Conservation (phyloP, 805 yeast genomes). For the Candida endomychidarum region DNA sequence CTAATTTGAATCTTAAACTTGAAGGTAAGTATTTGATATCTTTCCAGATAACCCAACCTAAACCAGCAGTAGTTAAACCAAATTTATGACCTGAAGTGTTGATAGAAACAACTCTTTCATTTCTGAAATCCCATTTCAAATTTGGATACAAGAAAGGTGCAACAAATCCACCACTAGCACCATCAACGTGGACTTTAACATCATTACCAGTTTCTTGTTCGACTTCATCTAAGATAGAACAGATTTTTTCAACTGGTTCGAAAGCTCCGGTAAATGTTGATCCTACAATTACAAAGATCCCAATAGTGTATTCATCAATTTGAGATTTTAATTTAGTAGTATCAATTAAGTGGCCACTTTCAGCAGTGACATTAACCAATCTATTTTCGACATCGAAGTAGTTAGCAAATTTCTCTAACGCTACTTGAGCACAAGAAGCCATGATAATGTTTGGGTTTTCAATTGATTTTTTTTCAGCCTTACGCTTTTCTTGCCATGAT, state of each 20-base stretch:
- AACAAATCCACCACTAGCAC: conserved; percentile 87
- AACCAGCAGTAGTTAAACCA: conserved; percentile 86
- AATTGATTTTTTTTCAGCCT: conserved; percentile 55
- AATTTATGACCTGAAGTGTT: conserved; percentile 93
- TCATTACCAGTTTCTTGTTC: conserved; percentile 64
- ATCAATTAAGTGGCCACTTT: conserved; percentile 66
- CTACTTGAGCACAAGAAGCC: conserved; percentile 94
- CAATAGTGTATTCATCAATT: conserved; percentile 90
- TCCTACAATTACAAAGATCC: conserved; percentile 83
- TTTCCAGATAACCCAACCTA: conserved; percentile 91
- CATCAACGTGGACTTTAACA: conserved; percentile 89
- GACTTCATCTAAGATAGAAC: conserved; percentile 64
- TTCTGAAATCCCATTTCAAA: conserved; percentile 78
- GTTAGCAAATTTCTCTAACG: conserved; percentile 89
- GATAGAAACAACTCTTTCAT: conserved; percentile 76
- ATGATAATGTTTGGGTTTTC: conserved; percentile 80
- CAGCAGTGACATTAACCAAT: conserved; percentile 61
- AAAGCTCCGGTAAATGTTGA: conserved; percentile 93
- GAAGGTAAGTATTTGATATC: conserved; percentile 63
- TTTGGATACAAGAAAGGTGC: conserved; percentile 83
- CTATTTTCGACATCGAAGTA: conserved; percentile 91
- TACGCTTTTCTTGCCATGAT: conserved; percentile 73
- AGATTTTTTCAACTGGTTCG: conserved; percentile 67
- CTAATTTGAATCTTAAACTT: conserved; percentile 70
- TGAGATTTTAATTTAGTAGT: conserved; percentile 55